These are phyloP conservation scores for Kazachstania bromeliacearum DNA, from an alignment of 805 yeast species.

Conservation along the genomic window DNA sequence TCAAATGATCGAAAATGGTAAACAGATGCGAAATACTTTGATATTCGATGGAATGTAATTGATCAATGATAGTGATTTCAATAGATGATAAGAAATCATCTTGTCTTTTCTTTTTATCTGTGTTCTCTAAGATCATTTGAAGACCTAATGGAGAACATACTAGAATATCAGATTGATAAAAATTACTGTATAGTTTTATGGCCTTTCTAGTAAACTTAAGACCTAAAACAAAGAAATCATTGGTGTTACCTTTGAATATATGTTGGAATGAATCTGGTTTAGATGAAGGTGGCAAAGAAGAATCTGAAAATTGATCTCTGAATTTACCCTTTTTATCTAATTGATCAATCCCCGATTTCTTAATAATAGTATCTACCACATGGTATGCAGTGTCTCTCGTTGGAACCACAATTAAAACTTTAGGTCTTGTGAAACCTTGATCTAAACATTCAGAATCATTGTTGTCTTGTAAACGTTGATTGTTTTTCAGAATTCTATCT, in stretches of 20 bases:
- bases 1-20: conserved; percentile 56
- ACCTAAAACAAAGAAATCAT: conserved; percentile 89
- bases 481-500: conserved; percentile 74
- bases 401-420: conserved; percentile 72
- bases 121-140: conserved; percentile 64
- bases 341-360: conserved; percentile 58
- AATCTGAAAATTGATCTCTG: conserved; percentile 54
- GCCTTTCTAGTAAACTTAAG: conserved; percentile 82
- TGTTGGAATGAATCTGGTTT: conserved; percentile 81
- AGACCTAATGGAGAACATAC: conserved; percentile 90
- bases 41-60: conserved; percentile 76
- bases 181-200: conserved; percentile 71
- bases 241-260: conserved; percentile 78
- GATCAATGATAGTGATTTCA: conserved; percentile 72
- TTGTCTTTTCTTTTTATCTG: conserved; percentile 47
- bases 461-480: conserved; percentile 40
- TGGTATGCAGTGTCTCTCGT: conserved; percentile 71
- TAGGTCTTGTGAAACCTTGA: conserved; percentile 94
- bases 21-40: conserved; percentile 90
- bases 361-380: conserved; percentile 51
- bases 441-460: conserved; percentile 63
- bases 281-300: conserved; percentile 35
- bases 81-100: conserved; percentile 82
- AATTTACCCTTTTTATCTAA: conserved; percentile 77
- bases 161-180: conserved; percentile 76